Evolutionary conservation across 1,284 basidiomycete species (phyloP).

Genomic region (Pseudozyma sp.): DNA sequence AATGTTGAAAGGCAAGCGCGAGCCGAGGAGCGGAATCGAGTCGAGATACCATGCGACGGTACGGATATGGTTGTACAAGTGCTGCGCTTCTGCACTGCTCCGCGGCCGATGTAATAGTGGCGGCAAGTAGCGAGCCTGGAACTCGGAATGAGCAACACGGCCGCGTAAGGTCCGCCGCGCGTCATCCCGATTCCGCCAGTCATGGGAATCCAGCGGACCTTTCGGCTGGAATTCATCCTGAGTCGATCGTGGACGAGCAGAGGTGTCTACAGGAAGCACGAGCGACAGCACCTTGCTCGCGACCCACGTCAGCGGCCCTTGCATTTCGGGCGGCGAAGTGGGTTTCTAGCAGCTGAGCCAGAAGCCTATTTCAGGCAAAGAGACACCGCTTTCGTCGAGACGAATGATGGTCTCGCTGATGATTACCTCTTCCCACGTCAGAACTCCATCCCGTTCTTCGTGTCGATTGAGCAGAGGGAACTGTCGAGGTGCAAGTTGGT

Average conservation of each 20-base stretch:
- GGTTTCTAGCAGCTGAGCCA: too few relatives aligned
- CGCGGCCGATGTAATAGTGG: slow-evolving; percentile 13
- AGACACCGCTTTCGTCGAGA: too few relatives aligned
- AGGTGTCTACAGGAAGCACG: slow-evolving; percentile 16
- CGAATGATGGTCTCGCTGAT: too few relatives aligned
- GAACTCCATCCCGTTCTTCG: too few relatives aligned
- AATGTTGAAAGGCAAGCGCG: slow-evolving; percentile 50
- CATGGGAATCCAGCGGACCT: slow-evolving; percentile 3
- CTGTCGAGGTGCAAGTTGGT: too few relatives aligned
- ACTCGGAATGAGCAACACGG: neutral
- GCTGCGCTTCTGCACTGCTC: slow-evolving; percentile 59
- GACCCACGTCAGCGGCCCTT: slow-evolving; percentile 18
- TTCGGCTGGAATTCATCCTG: slow-evolving; percentile 4
- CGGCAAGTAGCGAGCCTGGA: slow-evolving; percentile 24
- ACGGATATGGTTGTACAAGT: slow-evolving; percentile 65
- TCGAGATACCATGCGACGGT: slow-evolving; percentile 60
- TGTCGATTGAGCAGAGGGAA: too few relatives aligned
- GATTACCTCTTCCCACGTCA: too few relatives aligned
- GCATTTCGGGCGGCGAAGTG: neutral
- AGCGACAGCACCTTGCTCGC: slow-evolving; percentile 21
- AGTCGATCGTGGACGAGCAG: slow-evolving; percentile 24
- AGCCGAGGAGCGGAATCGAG: slow-evolving; percentile 43
- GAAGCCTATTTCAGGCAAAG: too few relatives aligned
- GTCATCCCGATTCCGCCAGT: slow-evolving; percentile 5
- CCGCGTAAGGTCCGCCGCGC: slow-evolving; percentile 3